These are phyloP conservation scores for Sarocladium oryzae DNA, from an alignment of 2,329 filamentous ascomycete species.

Conservation along the genomic window DNA sequence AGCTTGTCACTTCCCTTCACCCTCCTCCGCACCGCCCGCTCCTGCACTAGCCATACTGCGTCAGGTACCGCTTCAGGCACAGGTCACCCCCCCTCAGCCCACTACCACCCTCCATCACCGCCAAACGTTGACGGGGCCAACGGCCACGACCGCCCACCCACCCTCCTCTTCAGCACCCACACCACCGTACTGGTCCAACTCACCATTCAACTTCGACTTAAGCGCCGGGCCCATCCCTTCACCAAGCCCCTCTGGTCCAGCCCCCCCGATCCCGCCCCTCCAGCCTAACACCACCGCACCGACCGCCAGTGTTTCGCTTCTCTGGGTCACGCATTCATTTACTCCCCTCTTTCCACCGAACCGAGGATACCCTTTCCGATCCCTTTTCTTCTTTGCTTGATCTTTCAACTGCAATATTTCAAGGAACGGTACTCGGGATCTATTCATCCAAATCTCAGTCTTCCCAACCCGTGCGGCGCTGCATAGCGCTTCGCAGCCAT, in stretches of 20 bases:
- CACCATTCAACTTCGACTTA: conserved; percentile 4
- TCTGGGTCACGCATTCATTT: conserved; percentile 5
- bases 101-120: neutral
- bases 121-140: neutral
- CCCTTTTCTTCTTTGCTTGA: neutral
- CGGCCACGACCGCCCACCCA: conserved; percentile 6
- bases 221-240: conserved; percentile 6
- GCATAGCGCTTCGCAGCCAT: conserved; percentile 29
- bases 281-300: neutral
- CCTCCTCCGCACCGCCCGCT: neutral
- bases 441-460: neutral
- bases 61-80: conserved; percentile 5
- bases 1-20: neutral
- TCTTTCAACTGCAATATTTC: neutral
- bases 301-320: neutral
- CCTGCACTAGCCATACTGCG: neutral
- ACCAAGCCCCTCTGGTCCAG: conserved; percentile 5
- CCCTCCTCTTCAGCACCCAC: neutral
- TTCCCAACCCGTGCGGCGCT: conserved; percentile 4
- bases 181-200: neutral
- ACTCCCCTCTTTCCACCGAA: conserved; percentile 7
- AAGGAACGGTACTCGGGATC: neutral
- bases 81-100: neutral
- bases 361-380: neutral
- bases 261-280: conserved; percentile 3